phyloP scores from a whole-genome alignment of 2,329 filamentous ascomycete genomes.

The Pseudogymnoascus sp. region DNA sequence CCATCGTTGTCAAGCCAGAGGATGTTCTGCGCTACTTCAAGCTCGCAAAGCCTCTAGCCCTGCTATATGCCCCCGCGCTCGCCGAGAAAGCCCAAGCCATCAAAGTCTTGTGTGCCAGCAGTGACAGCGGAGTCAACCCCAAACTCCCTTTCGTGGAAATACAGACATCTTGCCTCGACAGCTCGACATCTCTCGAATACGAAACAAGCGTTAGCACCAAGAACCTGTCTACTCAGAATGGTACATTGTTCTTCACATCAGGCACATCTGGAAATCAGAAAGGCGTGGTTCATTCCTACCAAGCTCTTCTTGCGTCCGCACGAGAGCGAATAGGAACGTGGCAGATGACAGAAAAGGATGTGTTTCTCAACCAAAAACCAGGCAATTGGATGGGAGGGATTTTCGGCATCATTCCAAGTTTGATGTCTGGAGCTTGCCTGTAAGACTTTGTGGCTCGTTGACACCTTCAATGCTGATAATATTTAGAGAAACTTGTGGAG shows the following conservation, averaged over 20 bases:
- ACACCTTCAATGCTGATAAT: conserved; percentile 7
- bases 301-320: conserved; percentile 21
- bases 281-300: conserved; percentile 20
- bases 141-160: conserved; percentile 18
- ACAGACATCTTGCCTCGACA: conserved; percentile 15
- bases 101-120: conserved; percentile 15
- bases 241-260: conserved; percentile 21
- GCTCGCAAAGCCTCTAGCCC: conserved; percentile 18
- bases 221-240: conserved; percentile 13
- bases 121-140: background rate
- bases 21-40: conserved; percentile 20
- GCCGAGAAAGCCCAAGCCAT: conserved; percentile 17
- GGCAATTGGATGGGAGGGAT: conserved; percentile 23
- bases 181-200: conserved; percentile 13
- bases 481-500: conserved; percentile 19
- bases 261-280: conserved; percentile 22
- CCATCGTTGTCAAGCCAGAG: conserved; percentile 21
- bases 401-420: conserved; percentile 21
- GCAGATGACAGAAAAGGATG: conserved; percentile 21
- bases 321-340: conserved; percentile 21
- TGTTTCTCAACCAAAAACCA: conserved; percentile 20
- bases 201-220: conserved; percentile 6
- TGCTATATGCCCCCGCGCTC: conserved; percentile 19
- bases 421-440: conserved; percentile 22
- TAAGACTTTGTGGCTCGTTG: conserved; percentile 13